Evolutionary conservation across 257 asterid species (phyloP).

Genomic region (Capsicum pubescens): DNA sequence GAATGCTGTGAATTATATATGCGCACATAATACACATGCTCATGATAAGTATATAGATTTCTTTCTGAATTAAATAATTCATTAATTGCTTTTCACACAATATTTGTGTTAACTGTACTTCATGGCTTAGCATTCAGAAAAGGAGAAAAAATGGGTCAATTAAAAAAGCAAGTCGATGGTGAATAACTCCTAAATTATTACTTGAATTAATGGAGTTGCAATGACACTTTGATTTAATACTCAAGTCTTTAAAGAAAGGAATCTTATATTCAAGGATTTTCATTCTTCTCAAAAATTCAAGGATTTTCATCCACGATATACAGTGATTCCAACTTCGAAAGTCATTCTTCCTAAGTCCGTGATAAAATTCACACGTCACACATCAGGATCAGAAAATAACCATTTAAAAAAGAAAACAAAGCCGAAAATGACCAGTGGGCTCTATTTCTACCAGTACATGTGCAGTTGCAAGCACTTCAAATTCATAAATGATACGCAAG

Average conservation of each 20-base stretch:
- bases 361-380: background rate
- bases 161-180: conserved; percentile 12
- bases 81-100: background rate
- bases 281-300: too few species aligned
- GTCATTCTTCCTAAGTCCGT: background rate
- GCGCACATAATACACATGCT: background rate
- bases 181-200: conserved; percentile 13
- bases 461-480: background rate
- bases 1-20: background rate
- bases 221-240: background rate
- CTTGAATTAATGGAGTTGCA: background rate
- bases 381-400: background rate
- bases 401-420: background rate
- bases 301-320: too few species aligned
- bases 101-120: background rate
- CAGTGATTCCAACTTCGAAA: too few species aligned
- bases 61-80: background rate
- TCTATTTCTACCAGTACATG: background rate
- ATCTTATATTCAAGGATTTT: background rate
- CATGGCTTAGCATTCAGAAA: background rate
- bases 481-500: background rate
- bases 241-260: background rate
- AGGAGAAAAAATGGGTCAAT: background rate
- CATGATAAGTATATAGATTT: background rate
- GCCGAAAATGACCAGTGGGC: background rate